Evolutionary conservation across 352 stramenopile genomes (phyloP).

Genomic region (Pythium periplocum): DNA sequence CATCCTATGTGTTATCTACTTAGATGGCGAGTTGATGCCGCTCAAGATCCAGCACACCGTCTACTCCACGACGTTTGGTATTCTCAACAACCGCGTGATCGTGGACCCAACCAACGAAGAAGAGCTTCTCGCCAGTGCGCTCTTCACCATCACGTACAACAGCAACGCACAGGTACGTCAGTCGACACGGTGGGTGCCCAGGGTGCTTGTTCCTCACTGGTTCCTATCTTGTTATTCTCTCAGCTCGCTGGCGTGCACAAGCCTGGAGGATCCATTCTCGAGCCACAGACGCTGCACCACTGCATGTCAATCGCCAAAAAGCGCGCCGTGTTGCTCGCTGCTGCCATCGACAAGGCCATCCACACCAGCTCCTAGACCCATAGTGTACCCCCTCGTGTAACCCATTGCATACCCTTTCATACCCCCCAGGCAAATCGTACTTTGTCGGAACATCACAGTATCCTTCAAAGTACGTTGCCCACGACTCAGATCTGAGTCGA

Average conservation of each 20-base stretch:
- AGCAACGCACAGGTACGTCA: slow-evolving; percentile 40
- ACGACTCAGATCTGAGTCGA: too few species aligned
- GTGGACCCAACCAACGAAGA: slow-evolving; percentile 72
- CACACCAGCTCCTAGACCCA: too few species aligned
- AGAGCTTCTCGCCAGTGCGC: slow-evolving; percentile 47
- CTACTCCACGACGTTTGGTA: slow-evolving; percentile 62
- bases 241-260: slow-evolving; percentile 55
- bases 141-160: slow-evolving; percentile 67
- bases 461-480: too few species aligned
- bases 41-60: slow-evolving; percentile 54
- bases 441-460: too few species aligned
- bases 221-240: background rate
- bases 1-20: background rate
- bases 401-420: too few species aligned
- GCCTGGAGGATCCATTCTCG: slow-evolving; percentile 44
- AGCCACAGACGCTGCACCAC: slow-evolving; percentile 39
- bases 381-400: too few species aligned
- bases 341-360: slow-evolving; percentile 23
- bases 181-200: too few species aligned
- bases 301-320: slow-evolving; percentile 65
- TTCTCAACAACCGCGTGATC: slow-evolving; percentile 49
- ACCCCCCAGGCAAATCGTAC: too few species aligned
- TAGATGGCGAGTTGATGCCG: slow-evolving; percentile 42
- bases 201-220: too few species aligned
- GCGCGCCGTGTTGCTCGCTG: slow-evolving; percentile 27